Base-by-base conservation (phyloP, 164 flowering plant species). In the Tetracentron sinense region DNA sequence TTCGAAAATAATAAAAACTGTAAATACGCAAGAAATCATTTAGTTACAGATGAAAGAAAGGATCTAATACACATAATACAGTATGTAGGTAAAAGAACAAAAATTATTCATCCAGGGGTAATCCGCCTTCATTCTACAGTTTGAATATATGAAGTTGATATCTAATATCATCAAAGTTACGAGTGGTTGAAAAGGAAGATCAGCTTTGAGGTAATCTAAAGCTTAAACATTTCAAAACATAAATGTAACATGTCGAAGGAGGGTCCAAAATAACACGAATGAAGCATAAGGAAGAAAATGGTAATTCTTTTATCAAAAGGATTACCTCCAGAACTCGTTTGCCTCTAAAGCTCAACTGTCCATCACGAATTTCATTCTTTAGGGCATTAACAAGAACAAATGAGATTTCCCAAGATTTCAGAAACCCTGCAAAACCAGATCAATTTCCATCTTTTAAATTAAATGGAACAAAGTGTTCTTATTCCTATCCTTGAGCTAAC, bases 311-410 rank as follows among this genome's bases (percentile, higher is more conserved):
- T 53, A 22, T 15, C 28, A 55, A 30, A 27, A 11, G 21, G 28
- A 72, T 64, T 82, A 92, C 96, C 98, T 92, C 95, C 38, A 92
- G 82, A n/a, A n/a, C n/a, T n/a, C n/a, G n/a, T n/a, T n/a, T n/a
- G n/a, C n/a, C n/a, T n/a, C n/a, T n/a, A 57, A 92, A 89, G 71
- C 90, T 92, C 75, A 92, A 64, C 65, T 86, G 98, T 59, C 94
- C 98, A 80, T 92, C 98, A 52, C 98, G 95, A 65, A 92, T 89
- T 74, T 92, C 98, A 73, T 86, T 84, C 72, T 85, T 89, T 42
- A 89, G 87, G 56, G 85, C 85, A 77, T 86, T 83, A 49, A 92
- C 89, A 68, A 92, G 91, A 77, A 86, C 92, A 71, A 87, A 66
- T 31, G 98, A 79, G 69, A 86, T 80, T 28, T 87, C 94, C 87